A percentile compares a stretch with the other conserved stretches of the same genome.
These are phyloP conservation scores for Cubamyces lactineus DNA, from an alignment of 768 basidiomycete genomes.

Conservation along the genomic window DNA sequence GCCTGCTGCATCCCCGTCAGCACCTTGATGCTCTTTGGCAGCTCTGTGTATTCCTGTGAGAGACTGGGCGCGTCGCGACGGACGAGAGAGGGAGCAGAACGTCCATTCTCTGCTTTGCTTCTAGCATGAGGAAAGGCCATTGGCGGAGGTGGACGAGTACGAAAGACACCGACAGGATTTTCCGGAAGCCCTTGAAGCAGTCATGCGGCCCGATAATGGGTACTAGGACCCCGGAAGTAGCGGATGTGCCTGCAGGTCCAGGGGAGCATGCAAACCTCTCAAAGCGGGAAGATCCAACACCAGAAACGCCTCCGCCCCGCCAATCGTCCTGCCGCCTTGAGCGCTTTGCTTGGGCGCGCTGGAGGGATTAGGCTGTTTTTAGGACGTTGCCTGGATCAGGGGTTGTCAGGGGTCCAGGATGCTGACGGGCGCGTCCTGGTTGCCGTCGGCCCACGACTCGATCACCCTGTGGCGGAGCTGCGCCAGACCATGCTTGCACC, in stretches of 20 bases:
- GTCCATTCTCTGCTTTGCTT: not conserved
- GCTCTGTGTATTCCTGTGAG: not conserved
- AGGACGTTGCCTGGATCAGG: constrained; percentile 9
- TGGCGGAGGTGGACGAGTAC: not conserved
- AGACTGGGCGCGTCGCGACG: not conserved
- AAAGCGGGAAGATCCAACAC: not conserved
- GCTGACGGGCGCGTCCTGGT: constrained; percentile 1
- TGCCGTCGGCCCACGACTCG: constrained; percentile 1
- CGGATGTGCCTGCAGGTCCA: not conserved
- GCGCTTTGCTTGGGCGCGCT: not conserved
- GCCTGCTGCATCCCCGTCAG: not conserved
- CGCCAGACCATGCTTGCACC: not conserved
- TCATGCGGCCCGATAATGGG: constrained; percentile 4
- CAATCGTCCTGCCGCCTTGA: not conserved
- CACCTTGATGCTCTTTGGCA: not conserved
- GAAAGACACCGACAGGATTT: constrained; percentile 20
- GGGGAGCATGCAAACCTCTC: constrained; percentile 2
- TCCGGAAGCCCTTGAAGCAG: not conserved
- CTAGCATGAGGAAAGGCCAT: constrained; percentile 2
- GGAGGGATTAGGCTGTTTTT: not conserved
- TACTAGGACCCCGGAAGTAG: constrained; percentile 7
- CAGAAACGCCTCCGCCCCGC: constrained; percentile 5
- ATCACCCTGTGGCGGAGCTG: constrained; percentile 8
- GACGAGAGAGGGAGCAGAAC: not conserved
- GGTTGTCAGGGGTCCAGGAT: constrained; percentile 18